A percentile compares a stretch with the other conserved stretches of the same genome.
phyloP scores from a whole-genome alignment of 2,329 filamentous ascomycete species.

The Colletotrichum lupini region DNA sequence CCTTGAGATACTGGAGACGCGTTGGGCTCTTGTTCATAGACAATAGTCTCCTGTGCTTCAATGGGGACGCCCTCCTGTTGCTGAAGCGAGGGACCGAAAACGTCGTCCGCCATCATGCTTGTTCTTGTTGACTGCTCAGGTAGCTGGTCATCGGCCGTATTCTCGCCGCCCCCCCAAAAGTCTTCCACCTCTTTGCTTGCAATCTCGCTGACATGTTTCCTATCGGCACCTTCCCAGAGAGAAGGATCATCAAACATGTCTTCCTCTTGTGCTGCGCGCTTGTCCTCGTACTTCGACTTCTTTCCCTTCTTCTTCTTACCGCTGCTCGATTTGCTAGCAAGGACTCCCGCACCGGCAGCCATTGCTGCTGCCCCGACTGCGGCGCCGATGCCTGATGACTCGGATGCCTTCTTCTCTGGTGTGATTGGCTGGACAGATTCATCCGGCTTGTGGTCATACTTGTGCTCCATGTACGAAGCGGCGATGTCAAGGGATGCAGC shows the following conservation, averaged over 20 bases:
- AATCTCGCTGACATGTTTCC: conserved; percentile 42
- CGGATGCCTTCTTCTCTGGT: not conserved
- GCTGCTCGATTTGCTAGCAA: conserved; percentile 44
- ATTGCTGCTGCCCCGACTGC: conserved; percentile 42
- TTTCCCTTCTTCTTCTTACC: conserved; percentile 49
- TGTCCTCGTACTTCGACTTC: conserved; percentile 51
- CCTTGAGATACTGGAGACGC: not conserved
- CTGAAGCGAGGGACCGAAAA: conserved; percentile 6
- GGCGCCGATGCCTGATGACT: not conserved
- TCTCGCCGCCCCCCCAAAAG: conserved; percentile 44
- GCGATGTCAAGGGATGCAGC: conserved; percentile 39
- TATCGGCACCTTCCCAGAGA: conserved; percentile 57
- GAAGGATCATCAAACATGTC: conserved; percentile 58
- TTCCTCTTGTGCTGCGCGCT: conserved; percentile 50
- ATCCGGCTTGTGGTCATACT: not conserved
- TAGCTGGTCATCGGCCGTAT: not conserved
- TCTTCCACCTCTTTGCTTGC: conserved; percentile 42
- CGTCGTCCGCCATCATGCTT: conserved; percentile 13
- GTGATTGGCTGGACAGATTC: not conserved
- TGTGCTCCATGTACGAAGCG: conserved; percentile 38
- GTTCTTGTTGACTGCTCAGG: not conserved
- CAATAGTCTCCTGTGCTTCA: not conserved
- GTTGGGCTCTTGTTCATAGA: not conserved
- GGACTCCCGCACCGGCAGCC: conserved; percentile 44
- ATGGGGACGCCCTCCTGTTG: not conserved